Conservation (phyloP, 2,329 filamentous ascomycete species). For the Cladophialophora chaetospira region DNA sequence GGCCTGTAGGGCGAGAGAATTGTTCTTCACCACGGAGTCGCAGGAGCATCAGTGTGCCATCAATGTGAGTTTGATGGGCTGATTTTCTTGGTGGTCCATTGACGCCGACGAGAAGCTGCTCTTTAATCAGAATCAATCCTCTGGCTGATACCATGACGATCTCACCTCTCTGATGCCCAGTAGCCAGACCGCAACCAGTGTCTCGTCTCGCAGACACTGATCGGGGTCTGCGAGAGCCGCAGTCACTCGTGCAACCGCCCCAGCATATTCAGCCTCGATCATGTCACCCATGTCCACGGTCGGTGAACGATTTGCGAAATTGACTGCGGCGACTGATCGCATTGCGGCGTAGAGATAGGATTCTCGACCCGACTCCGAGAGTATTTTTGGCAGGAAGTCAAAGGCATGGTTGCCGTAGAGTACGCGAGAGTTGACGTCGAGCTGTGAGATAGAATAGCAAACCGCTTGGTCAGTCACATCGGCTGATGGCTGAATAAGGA, state of each 20-base stretch:
- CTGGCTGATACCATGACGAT: too few species aligned
- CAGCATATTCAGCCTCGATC: slow-evolving; percentile 21
- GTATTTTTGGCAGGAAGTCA: slow-evolving; percentile 20
- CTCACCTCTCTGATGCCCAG: slow-evolving; percentile 26
- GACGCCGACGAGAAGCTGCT: slow-evolving; percentile 19
- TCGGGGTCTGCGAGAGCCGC: slow-evolving; percentile 20
- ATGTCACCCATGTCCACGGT: slow-evolving; percentile 19
- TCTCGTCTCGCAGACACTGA: slow-evolving; percentile 24
- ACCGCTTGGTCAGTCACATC: slow-evolving; percentile 22
- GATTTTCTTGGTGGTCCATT: slow-evolving; percentile 8
- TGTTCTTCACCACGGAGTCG: slow-evolving; percentile 22
- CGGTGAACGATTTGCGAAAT: slow-evolving; percentile 26
- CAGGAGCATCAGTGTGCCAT: slow-evolving; percentile 25
- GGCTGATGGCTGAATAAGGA: background rate
- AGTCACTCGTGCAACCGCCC: slow-evolving; percentile 19
- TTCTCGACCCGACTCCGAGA: slow-evolving; percentile 5
- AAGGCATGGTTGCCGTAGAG: slow-evolving; percentile 24
- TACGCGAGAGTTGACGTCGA: slow-evolving; percentile 22
- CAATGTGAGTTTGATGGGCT: slow-evolving; percentile 22
- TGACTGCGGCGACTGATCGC: slow-evolving; percentile 21
- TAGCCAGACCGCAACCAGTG: slow-evolving; percentile 23
- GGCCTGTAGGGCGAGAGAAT: slow-evolving; percentile 17
- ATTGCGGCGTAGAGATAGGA: slow-evolving; percentile 25
- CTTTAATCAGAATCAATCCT: too few species aligned
- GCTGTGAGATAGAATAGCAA: slow-evolving; percentile 24